phyloP scores from a whole-genome alignment of 2,329 filamentous ascomycete genomes.

The Hypomyces perniciosus region DNA sequence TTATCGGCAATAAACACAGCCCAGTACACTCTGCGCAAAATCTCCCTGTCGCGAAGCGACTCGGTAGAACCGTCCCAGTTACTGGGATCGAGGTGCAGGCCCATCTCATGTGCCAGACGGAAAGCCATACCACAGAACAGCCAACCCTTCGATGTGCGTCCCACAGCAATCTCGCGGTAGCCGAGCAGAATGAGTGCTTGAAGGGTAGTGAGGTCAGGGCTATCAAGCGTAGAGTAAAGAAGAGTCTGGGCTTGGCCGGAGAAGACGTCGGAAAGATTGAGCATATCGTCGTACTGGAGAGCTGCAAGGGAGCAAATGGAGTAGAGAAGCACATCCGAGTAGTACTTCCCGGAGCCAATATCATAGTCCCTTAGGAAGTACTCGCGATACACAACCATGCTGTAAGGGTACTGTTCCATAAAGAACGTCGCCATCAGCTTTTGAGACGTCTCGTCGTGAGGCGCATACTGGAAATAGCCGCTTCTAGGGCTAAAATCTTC shows the following conservation, averaged over 20 bases:
- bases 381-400: slow-evolving; percentile 46
- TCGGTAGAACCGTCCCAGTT: slow-evolving; percentile 41
- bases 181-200: slow-evolving; percentile 40
- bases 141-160: slow-evolving; percentile 45
- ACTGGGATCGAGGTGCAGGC: slow-evolving; percentile 44
- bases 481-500: slow-evolving; percentile 16
- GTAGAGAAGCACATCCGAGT: slow-evolving; percentile 44
- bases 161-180: slow-evolving; percentile 42
- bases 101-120: slow-evolving; percentile 46
- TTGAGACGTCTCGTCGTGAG: slow-evolving; percentile 39
- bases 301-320: slow-evolving; percentile 44
- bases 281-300: slow-evolving; percentile 37
- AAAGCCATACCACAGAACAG: slow-evolving; percentile 48
- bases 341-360: slow-evolving; percentile 39
- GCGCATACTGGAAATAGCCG: slow-evolving; percentile 31
- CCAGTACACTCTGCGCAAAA: slow-evolving; percentile 45
- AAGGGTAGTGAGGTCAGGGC: slow-evolving; percentile 41
- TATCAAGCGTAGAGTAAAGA: slow-evolving; percentile 39
- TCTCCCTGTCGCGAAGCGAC: slow-evolving; percentile 37
- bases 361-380: slow-evolving; percentile 46
- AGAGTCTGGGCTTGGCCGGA: slow-evolving; percentile 39
- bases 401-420: slow-evolving; percentile 41
- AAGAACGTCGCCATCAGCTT: slow-evolving; percentile 44
- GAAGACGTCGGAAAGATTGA: slow-evolving; percentile 37
- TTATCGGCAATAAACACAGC: slow-evolving; percentile 45